Base-by-base conservation (phyloP, 2,329 filamentous ascomycete genomes). In the Verticillium klebahnii region DNA sequence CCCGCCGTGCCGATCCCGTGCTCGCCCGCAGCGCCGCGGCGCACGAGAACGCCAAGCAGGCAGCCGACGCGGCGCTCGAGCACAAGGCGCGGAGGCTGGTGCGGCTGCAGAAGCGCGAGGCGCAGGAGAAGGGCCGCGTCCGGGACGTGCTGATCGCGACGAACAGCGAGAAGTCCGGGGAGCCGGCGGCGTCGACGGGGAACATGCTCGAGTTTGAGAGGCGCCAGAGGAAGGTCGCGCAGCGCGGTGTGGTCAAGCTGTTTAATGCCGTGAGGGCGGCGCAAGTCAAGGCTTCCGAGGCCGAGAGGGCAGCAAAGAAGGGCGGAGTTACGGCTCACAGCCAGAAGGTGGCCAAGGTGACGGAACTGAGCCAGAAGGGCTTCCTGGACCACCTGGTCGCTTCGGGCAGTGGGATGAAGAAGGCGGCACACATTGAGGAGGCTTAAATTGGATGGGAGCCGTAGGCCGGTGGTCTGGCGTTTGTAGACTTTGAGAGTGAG, bases 281-380 rank as follows among this genome's bases (percentile, higher is more conserved):
- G 15, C 95, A 99, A 77, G 90, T 97, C 62, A 91, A 93, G 75
- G 93, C 90, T 2, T 85, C 89, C 63, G 88, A 94, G 75, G 90
- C 92, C 5, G 88, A 90, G 72, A 86, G 82, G 74, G 85, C 86
- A 67, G 84, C 87, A 57, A 85, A 85, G 75, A 87, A 86, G 67
- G 85, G 89, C 64, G 91, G 92, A 3, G 80, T 96, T 0, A 84
- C 97, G 36, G 94, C 94, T 1, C 87, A 92, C 70, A 85, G 84
- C 64, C 87, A 90, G 75, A 86, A 92, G 67, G 90, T 96, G 77
- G 92, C 96, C 77, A 93, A 90, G 79, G 82, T 96, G 59, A 95
- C 92, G 67, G 93, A 98, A 81, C 95, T 99, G 89, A 96, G 90
- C 74, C 96, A 96, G 80, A 91, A 97, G 78, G 93, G 94, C 0